Evolutionary conservation across 208 protist species (phyloP).

Genomic region (Novymonas esmeraldas): DNA sequence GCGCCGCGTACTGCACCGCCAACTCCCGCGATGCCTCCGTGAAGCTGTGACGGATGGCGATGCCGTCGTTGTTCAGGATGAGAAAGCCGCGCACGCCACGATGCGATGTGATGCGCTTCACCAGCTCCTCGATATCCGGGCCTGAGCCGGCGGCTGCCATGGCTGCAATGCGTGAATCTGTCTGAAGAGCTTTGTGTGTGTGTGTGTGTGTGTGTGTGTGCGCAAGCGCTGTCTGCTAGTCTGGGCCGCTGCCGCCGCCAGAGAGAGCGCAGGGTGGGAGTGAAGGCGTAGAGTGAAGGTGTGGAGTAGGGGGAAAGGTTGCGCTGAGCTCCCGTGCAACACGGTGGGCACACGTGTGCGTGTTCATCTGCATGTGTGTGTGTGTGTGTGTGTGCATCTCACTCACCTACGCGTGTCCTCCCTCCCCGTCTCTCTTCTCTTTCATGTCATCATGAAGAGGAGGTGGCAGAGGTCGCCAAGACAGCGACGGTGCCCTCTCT

Average conservation of each 20-base stretch:
- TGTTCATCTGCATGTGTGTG: neutral
- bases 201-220: slow-evolving; percentile 1
- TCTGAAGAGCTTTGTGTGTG: no score
- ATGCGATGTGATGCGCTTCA: slow-evolving; percentile 95
- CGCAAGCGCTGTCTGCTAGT: neutral
- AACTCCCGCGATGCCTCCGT: slow-evolving; percentile 85
- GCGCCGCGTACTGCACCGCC: slow-evolving; percentile 93
- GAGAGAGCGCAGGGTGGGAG: no score
- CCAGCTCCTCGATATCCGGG: slow-evolving; percentile 96
- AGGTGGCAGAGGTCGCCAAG: neutral
- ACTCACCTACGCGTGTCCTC: no score
- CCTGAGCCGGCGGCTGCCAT: slow-evolving; percentile 63
- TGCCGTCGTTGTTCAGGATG: slow-evolving; percentile 96
- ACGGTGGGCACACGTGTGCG: neutral
- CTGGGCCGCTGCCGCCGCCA: neutral
- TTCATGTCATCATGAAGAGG: no score
- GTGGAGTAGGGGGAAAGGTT: no score
- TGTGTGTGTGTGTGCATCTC: slow-evolving; percentile 17
- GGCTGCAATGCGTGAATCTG: no score
- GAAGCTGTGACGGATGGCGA: slow-evolving; percentile 94
- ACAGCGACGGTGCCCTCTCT: no score
- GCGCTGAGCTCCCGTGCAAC: no score
- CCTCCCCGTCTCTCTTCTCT: no score
- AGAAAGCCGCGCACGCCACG: slow-evolving; percentile 94
- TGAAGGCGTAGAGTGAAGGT: no score